phyloP scores from a whole-genome alignment of 331 rosid genomes.

The Telfairia occidentalis region DNA sequence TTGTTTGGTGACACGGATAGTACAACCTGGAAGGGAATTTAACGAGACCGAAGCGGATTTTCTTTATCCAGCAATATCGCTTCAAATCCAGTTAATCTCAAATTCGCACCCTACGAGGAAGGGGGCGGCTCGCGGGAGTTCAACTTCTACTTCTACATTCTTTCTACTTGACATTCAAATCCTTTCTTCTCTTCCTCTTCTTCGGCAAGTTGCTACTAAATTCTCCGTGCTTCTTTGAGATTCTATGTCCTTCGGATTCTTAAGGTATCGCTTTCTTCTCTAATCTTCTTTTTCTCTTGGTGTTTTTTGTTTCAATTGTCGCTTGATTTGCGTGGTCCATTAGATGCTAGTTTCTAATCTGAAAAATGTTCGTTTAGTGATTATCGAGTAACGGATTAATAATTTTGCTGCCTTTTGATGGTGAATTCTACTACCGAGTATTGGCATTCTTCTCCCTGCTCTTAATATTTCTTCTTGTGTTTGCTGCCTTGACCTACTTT shows the following conservation, averaged over 20 bases:
- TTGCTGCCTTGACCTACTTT: neutral
- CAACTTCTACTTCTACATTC: neutral
- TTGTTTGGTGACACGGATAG: neutral
- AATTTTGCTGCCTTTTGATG: neutral
- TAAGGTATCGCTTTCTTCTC: neutral
- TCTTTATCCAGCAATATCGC: neutral
- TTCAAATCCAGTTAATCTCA: neutral
- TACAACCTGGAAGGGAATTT: neutral
- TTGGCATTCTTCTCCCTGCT: neutral
- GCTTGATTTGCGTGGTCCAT: neutral
- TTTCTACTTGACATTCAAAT: neutral
- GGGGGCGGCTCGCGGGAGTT: conserved; percentile 3
- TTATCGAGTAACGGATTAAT: neutral
- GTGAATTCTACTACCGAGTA: neutral
- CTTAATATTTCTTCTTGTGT: neutral
- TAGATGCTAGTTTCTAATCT: neutral
- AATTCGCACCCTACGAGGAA: neutral
- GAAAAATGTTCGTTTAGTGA: neutral
- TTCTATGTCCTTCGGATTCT: neutral
- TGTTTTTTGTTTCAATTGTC: neutral
- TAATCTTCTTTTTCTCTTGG: neutral
- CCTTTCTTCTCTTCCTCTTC: neutral
- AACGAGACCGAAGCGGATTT: neutral
- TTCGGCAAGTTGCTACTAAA: neutral
- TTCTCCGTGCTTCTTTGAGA: neutral